These are phyloP conservation scores for Zygosaccharomyces rouxii DNA, from an alignment of 805 yeast genomes.

Conservation along the genomic window DNA sequence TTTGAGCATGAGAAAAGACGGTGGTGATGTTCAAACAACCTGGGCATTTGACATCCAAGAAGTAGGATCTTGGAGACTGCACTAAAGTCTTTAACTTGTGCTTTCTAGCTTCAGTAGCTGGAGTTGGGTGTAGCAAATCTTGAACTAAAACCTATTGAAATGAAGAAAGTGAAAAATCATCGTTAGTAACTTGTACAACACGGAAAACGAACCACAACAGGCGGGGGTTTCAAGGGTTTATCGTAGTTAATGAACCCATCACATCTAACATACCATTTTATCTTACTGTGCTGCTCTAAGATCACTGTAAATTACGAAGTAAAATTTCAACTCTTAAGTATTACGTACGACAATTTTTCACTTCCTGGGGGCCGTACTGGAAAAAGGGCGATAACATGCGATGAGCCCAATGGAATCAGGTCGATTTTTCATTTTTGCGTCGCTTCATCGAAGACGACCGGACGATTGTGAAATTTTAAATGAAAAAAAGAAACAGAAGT, in stretches of 20 bases:
- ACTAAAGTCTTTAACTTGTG: constrained; percentile 98
- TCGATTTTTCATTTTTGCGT: constrained; percentile 3
- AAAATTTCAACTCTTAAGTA: constrained; percentile 4
- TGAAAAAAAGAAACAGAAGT: not conserved
- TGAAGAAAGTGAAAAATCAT: constrained; percentile 1
- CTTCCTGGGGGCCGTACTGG: constrained; percentile 1
- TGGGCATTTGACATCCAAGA: constrained; percentile 99
- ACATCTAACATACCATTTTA: constrained; percentile 4
- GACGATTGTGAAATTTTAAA: not conserved
- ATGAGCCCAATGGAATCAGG: constrained; percentile 6
- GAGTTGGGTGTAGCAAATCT: constrained; percentile 97
- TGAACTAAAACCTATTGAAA: constrained; percentile 84
- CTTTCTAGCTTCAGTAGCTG: constrained; percentile 93
- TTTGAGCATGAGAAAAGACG: constrained; percentile 99
- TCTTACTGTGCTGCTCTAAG: constrained; percentile 5
- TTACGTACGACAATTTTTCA: constrained; percentile 1
- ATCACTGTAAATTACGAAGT: not conserved
- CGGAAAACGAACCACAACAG: not conserved
- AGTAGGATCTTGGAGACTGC: constrained; percentile 96
- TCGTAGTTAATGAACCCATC: not conserved
- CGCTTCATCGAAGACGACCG: not conserved
- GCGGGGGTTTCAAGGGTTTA: not conserved
- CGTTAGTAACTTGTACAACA: constrained; percentile 24
- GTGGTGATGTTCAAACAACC: constrained; percentile 99
- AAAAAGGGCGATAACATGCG: constrained; percentile 2